Percentiles rank a stretch among this genome's conserved stretches.
These are phyloP conservation scores for Raphanus sativus DNA, from an alignment of 345 rosid species.

Conservation along the genomic window DNA sequence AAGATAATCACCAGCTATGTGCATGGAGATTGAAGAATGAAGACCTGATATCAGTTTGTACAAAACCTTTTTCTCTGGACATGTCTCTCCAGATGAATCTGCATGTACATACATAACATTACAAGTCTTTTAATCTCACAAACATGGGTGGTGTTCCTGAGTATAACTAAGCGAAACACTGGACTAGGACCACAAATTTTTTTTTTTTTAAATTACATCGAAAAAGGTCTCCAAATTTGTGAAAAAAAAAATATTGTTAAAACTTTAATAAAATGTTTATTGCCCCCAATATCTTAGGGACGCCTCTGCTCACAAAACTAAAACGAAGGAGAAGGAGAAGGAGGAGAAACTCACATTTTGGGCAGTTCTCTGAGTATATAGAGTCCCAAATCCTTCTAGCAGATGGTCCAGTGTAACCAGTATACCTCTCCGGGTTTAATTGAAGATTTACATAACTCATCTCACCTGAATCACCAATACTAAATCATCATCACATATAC, in stretches of 20 bases:
- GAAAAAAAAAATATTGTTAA: no score
- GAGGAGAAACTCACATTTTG: constrained; percentile 78
- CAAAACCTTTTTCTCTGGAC: constrained; percentile 61
- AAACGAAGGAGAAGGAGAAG: no score
- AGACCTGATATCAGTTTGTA: constrained; percentile 72
- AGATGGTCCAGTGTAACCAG: constrained; percentile 85
- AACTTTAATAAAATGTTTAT: no score
- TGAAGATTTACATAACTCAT: constrained; percentile 93
- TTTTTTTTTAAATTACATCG: no score
- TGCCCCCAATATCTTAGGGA: no score
- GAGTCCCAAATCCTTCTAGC: constrained; percentile 99
- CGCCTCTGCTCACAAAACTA: no score
- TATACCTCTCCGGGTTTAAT: constrained; percentile 81
- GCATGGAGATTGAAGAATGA: constrained; percentile 95
- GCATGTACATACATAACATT: constrained; percentile 1
- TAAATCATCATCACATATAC: not conserved
- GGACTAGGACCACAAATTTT: no score
- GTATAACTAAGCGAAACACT: no score
- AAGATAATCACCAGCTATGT: constrained; percentile 85
- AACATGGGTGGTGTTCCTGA: no score
- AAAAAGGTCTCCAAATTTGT: no score
- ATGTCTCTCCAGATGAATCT: constrained; percentile 79
- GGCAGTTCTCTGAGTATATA: constrained; percentile 82
- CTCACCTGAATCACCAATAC: constrained; percentile 58
- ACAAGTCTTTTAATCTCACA: not conserved